Evolutionary conservation across 768 basidiomycete genomes (phyloP).

Genomic region (Clitopilus hobsonii): DNA sequence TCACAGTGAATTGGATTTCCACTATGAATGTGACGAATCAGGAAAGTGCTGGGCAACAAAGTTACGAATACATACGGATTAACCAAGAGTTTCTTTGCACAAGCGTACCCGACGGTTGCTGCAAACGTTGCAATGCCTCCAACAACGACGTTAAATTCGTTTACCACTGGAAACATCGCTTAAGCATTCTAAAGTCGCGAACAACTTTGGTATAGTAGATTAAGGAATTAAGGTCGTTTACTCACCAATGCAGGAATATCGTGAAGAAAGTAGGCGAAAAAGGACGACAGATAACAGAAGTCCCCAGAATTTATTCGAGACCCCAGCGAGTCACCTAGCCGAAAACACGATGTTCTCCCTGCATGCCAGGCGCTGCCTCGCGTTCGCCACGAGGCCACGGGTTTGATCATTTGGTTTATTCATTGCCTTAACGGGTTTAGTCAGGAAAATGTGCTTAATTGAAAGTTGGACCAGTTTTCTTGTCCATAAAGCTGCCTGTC

Average conservation of each 20-base stretch:
- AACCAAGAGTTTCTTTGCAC: slow-evolving; percentile 33
- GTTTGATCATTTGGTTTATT: slow-evolving; percentile 2
- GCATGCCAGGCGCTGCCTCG: slow-evolving; percentile 19
- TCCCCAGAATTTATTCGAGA: not conserved
- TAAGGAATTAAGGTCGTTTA: not conserved
- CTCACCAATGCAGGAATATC: not conserved
- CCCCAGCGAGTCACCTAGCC: slow-evolving; percentile 4
- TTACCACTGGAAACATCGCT: slow-evolving; percentile 40
- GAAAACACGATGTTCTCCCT: slow-evolving; percentile 8
- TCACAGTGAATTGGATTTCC: slow-evolving; percentile 2
- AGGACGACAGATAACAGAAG: not conserved
- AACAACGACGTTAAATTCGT: slow-evolving; percentile 50
- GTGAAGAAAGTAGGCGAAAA: slow-evolving; percentile 1
- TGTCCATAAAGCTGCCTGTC: not conserved
- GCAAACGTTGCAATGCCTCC: slow-evolving; percentile 57
- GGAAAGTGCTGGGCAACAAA: not conserved
- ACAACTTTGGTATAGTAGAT: not conserved
- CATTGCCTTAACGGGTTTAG: not conserved
- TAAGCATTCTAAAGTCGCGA: not conserved
- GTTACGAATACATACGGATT: slow-evolving; percentile 21
- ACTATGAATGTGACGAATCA: slow-evolving; percentile 6
- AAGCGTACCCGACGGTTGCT: slow-evolving; percentile 56
- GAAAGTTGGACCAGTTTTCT: not conserved
- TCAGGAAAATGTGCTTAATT: not conserved
- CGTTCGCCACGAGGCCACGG: slow-evolving; percentile 19